Percentiles rank a stretch among this genome's conserved stretches.
These are phyloP conservation scores for Ophiostoma sp. DNA, from an alignment of 2,329 filamentous ascomycete species.

Conservation along the genomic window DNA sequence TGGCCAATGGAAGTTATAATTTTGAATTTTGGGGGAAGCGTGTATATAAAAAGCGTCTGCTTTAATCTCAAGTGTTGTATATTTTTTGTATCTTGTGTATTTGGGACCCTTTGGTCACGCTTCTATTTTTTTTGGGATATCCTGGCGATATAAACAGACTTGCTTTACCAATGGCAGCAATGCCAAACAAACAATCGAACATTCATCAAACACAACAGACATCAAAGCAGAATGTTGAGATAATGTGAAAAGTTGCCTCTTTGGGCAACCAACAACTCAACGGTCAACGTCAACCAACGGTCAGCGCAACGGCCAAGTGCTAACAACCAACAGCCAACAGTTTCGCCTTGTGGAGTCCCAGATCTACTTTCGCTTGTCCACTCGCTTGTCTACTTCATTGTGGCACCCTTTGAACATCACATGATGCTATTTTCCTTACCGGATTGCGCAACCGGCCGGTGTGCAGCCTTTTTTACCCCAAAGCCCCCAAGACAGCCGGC, in stretches of 20 bases:
- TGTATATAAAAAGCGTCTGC: constrained; percentile 16
- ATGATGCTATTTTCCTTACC: constrained; percentile 1
- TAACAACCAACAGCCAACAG: not conserved
- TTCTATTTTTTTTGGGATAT: not conserved
- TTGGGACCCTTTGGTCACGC: not conserved
- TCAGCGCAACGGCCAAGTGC: too few species aligned
- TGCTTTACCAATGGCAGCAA: not conserved
- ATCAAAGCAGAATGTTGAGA: not conserved
- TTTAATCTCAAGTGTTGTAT: not conserved
- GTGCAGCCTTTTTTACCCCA: too few species aligned
- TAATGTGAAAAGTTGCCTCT: not conserved
- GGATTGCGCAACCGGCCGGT: constrained; percentile 5
- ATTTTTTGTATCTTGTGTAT: not conserved
- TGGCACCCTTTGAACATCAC: not conserved
- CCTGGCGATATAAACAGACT: not conserved
- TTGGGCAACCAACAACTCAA: not conserved
- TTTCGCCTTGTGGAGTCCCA: not conserved
- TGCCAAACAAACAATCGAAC: not conserved
- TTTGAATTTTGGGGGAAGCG: not conserved
- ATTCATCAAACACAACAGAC: not conserved
- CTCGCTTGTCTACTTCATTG: not conserved
- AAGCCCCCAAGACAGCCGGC: not conserved
- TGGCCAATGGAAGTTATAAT: not conserved
- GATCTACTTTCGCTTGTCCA: not conserved
- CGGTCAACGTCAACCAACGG: too few species aligned